Evolutionary conservation across 495 filamentous ascomycete genomes (phyloP).

Genomic region (Aspergillus conjunctus): DNA sequence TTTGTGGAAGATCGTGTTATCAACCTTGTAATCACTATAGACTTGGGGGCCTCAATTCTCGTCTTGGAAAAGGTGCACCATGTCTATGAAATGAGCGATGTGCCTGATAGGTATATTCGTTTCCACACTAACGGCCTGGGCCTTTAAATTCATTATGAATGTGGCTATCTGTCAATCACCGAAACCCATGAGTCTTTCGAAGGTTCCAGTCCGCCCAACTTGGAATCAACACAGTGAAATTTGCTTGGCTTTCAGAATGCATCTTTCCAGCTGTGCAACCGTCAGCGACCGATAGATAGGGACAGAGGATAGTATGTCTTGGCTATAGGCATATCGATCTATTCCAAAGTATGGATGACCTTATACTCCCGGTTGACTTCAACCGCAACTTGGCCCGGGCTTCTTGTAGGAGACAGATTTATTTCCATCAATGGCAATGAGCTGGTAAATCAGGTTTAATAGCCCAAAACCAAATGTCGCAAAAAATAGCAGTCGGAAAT

Average conservation of each 20-base stretch:
- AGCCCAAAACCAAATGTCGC: constrained; percentile 83
- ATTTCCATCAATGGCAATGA: constrained; percentile 66
- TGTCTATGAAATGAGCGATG: constrained; percentile 79
- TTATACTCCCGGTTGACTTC: constrained; percentile 94
- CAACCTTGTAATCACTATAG: constrained; percentile 98
- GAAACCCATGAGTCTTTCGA: constrained; percentile 76
- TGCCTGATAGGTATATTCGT: constrained; percentile 73
- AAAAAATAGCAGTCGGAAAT: too few species aligned
- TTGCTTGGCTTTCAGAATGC: constrained; percentile 82
- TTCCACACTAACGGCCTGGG: constrained; percentile 71
- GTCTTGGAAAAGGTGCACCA: constrained; percentile 75
- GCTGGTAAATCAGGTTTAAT: constrained; percentile 93
- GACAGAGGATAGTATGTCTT: constrained; percentile 61
- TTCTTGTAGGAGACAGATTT: constrained; percentile 93
- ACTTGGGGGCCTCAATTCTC: constrained; percentile 76
- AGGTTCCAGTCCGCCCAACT: constrained; percentile 61
- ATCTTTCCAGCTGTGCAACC: constrained; percentile 67
- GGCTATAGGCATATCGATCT: constrained; percentile 84
- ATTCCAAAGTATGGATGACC: constrained; percentile 78
- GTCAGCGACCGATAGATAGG: constrained; percentile 16
- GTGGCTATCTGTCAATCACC: constrained; percentile 87
- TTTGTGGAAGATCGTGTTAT: constrained; percentile 93
- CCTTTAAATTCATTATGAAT: constrained; percentile 77
- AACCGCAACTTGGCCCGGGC: constrained; percentile 87
- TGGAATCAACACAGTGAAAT: constrained; percentile 74